Conservation (phyloP, 1,284 basidiomycete species). For the Ceratobasidium sp. region DNA sequence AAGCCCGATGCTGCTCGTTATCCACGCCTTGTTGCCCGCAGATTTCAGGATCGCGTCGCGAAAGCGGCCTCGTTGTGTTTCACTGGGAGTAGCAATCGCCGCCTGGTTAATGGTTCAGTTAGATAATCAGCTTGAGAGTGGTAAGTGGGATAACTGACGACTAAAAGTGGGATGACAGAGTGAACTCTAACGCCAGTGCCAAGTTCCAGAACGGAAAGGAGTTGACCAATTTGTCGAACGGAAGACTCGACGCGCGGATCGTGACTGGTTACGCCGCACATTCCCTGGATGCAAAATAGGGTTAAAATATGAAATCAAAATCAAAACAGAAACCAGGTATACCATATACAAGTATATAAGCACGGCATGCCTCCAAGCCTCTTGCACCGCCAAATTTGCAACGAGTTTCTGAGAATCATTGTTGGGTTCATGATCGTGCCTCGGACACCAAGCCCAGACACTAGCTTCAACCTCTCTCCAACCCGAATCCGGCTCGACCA, state of each 20-base stretch:
- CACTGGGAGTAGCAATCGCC: neutral
- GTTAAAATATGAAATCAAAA: neutral
- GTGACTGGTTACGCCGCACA: constrained; percentile 1
- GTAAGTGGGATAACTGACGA: neutral
- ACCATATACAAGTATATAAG: constrained; percentile 39
- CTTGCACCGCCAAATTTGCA: constrained; percentile 16
- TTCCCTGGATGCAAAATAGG: neutral
- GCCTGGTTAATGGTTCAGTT: neutral
- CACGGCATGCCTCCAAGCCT: constrained; percentile 32
- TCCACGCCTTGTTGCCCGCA: neutral
- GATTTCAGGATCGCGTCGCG: neutral
- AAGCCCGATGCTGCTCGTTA: neutral
- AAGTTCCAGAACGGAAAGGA: neutral
- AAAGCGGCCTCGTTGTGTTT: neutral
- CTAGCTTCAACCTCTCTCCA: neutral
- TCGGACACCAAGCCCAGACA: constrained; percentile 9
- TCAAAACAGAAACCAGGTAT: neutral
- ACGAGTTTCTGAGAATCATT: neutral
- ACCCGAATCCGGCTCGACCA: neutral
- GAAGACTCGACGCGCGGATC: constrained; percentile 23
- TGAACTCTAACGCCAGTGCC: neutral
- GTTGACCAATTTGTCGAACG: constrained; percentile 4
- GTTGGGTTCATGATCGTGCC: neutral
- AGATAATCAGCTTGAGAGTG: no score
- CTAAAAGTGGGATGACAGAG: neutral